These are phyloP conservation scores for Annulohypoxylon nitens DNA, from an alignment of 495 filamentous ascomycete species.

Conservation along the genomic window DNA sequence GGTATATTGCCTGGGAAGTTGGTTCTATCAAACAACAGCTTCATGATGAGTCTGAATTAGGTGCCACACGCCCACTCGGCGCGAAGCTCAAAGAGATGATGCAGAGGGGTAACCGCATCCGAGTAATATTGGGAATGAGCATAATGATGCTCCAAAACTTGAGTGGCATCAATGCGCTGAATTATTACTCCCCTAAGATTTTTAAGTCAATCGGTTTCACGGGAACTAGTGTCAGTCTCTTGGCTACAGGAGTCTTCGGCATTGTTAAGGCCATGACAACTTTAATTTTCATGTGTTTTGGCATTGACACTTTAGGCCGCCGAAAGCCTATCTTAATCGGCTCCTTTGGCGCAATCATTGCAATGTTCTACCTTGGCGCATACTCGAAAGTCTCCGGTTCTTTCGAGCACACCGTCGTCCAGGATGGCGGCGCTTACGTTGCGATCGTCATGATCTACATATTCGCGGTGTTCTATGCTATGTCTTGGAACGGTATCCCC, in stretches of 20 bases:
- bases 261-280: constrained; percentile 6
- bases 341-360: background rate
- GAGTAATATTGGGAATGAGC: background rate
- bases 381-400: constrained; percentile 11
- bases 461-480: constrained; percentile 6
- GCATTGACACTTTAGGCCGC: constrained; percentile 3
- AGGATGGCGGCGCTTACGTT: constrained; percentile 9
- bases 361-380: constrained; percentile 6
- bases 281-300: constrained; percentile 12
- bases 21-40: background rate
- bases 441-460: constrained; percentile 11
- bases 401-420: background rate
- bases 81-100: background rate
- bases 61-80: background rate
- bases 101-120: background rate
- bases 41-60: background rate
- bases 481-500: constrained; percentile 10
- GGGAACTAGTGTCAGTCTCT: constrained; percentile 6
- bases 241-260: constrained; percentile 11
- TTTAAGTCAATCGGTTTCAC: constrained; percentile 6
- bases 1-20: background rate
- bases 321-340: constrained; percentile 2
- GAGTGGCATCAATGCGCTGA: constrained; percentile 1
- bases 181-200: constrained; percentile 6
- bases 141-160: constrained; percentile 7